phyloP scores from a whole-genome alignment of 140 eudicot species.

The Cichorium intybus region DNA sequence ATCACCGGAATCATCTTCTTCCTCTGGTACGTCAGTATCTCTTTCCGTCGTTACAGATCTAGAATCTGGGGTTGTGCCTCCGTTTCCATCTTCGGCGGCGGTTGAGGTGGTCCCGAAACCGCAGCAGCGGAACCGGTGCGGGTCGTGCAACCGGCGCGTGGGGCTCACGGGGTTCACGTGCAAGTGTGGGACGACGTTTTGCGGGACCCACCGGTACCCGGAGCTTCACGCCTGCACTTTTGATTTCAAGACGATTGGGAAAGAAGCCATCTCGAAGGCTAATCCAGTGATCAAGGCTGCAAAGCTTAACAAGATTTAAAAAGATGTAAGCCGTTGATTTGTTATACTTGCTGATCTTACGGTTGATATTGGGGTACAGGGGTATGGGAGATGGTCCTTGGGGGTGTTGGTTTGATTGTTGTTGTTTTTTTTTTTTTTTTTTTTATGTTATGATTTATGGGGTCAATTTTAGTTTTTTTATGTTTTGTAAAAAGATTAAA shows the following conservation, averaged over 20 bases:
- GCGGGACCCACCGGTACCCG: conserved; percentile 54
- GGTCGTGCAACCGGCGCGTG: conserved; percentile 40
- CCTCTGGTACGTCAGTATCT: neutral
- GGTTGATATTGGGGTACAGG: conserved; percentile 11
- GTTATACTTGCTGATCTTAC: conserved; percentile 8
- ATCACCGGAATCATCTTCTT: neutral
- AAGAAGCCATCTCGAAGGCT: conserved; percentile 40
- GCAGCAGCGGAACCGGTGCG: conserved; percentile 36
- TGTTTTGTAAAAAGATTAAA: conserved; percentile 4
- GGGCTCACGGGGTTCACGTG: conserved; percentile 49
- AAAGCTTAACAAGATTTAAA: conserved; percentile 41
- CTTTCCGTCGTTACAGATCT: conserved; percentile 5
- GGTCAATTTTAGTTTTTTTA: conserved; percentile 7
- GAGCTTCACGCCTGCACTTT: conserved; percentile 45
- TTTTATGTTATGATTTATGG: neutral
- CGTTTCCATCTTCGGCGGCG: neutral
- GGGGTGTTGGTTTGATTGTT: neutral
- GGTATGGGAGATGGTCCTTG: conserved; percentile 2
- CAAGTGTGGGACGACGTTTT: conserved; percentile 41
- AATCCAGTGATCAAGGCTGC: conserved; percentile 43
- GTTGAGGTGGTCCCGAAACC: conserved; percentile 8
- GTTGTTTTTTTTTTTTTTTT: neutral
- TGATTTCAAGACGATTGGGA: conserved; percentile 44
- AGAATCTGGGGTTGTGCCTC: neutral
- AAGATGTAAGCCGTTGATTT: conserved; percentile 18